Base-by-base conservation (phyloP, 257 asterid species). In the Eustoma russellianum region DNA sequence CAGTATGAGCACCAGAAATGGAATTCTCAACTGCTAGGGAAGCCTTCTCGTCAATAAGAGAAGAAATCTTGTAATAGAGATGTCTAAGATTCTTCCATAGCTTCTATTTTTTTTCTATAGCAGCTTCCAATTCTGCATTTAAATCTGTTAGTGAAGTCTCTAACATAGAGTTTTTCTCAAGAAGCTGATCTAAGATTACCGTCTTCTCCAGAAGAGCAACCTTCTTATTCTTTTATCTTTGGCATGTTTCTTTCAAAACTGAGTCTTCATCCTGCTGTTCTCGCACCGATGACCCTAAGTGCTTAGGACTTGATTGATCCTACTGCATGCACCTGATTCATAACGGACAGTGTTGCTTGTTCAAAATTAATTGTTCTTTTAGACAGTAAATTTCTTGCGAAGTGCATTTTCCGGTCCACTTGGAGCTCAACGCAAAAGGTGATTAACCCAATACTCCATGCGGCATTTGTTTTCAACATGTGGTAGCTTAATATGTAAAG, bases 351-450 rank as follows among this genome's bases (percentile, higher is more conserved):
- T 80, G 83, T 48, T 77, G 78, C 69, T 67, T 70, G 67, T 70
- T 82, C 76, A 86, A 60, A 64, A 72, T 79, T 48, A 86, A 70
- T 62, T 91, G 94, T 77, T 91, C 96, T 69, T 77, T 91, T 69
- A 91, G 85, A 64, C 90, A 80, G 71, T 87, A 87, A 55, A 87
- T 84, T 70, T 91, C 98, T 70, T 84, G 95, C 74, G 98, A 65
- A 91, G 82, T 8, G 98, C 94, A 52, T 91, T 91, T 77, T 81
- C 66, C 87, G 74, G 66, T 85, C 94, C 50, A 87, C 65, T 43
- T n/a, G n/a, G n/a, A n/a, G n/a, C n/a, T n/a, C n/a, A n/a, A n/a
- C n/a, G n/a, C n/a, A n/a, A n/a, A n/a, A n/a, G n/a, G n/a, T n/a
- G n/a, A n/a, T n/a, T n/a, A n/a, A n/a, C n/a, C n/a, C n/a, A n/a